Evolutionary conservation across 108 stramenopile genomes (phyloP).

Genomic region (Cyclostephanos invisitatus): DNA sequence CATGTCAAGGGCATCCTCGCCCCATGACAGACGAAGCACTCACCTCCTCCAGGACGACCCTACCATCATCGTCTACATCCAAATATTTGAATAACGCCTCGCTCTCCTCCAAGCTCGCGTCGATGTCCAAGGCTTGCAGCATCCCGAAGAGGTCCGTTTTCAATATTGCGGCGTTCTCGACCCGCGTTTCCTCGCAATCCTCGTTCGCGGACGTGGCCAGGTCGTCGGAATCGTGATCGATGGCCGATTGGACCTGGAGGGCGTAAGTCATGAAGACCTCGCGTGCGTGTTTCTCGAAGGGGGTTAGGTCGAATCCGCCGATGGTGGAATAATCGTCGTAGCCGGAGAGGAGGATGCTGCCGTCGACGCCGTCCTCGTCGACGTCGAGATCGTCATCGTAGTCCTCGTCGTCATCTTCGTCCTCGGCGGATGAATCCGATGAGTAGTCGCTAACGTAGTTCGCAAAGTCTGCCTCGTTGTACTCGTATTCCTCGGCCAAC

Average conservation of each 20-base stretch:
- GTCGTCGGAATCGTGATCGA: conserved; percentile 36
- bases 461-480: conserved; percentile 48
- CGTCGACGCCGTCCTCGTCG: conserved; percentile 20
- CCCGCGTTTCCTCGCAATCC: conserved; percentile 12
- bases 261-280: conserved; percentile 51
- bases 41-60: conserved; percentile 53
- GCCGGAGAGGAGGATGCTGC: background rate
- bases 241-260: conserved; percentile 35
- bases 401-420: conserved; percentile 4
- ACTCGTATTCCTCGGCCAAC: conserved; percentile 35
- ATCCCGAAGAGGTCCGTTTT: conserved; percentile 43
- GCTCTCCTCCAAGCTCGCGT: conserved; percentile 57
- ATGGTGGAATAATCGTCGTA: conserved; percentile 23
- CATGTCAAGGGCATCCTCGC: background rate
- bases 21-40: background rate
- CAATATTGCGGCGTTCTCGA: conserved; percentile 36
- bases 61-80: conserved; percentile 55
- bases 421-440: conserved; percentile 19
- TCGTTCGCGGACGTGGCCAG: conserved; percentile 22
- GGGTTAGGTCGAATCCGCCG: conserved; percentile 37
- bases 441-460: conserved; percentile 41
- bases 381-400: conserved; percentile 7
- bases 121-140: conserved; percentile 57
- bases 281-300: conserved; percentile 49
- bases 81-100: conserved; percentile 61